Evolutionary conservation across 2,329 filamentous ascomycete species (phyloP).

Genomic region (Exutisphaerella laricina): DNA sequence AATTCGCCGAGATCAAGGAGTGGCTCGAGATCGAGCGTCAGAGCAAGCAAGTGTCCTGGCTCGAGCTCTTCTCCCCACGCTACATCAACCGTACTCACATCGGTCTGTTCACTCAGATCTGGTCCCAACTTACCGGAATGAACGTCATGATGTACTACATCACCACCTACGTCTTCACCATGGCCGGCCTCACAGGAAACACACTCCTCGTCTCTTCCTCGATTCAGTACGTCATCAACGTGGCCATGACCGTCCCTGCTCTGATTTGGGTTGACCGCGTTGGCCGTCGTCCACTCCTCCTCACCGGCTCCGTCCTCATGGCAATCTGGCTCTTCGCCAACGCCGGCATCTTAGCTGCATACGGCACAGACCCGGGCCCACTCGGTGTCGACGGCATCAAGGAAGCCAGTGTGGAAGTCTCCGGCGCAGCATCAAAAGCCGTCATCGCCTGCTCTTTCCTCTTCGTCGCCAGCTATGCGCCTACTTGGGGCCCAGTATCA

Average conservation of each 20-base stretch:
- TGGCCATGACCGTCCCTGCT: conserved; percentile 69
- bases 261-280: conserved; percentile 68
- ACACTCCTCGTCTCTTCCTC: conserved; percentile 59
- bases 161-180: conserved; percentile 60
- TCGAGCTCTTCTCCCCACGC: conserved; percentile 63
- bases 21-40: conserved; percentile 63
- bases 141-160: conserved; percentile 55
- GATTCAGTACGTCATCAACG: conserved; percentile 72
- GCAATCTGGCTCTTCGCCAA: conserved; percentile 56
- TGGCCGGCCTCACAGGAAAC: conserved; percentile 56
- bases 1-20: conserved; percentile 67
- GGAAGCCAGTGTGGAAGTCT: conserved; percentile 39
- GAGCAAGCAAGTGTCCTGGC: conserved; percentile 63
- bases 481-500: conserved; percentile 56
- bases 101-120: conserved; percentile 66
- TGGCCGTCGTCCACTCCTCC: conserved; percentile 63
- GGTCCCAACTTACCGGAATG: conserved; percentile 69
- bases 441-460: conserved; percentile 67
- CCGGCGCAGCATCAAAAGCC: conserved; percentile 37
- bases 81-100: conserved; percentile 68
- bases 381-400: conserved; percentile 37
- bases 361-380: conserved; percentile 43
- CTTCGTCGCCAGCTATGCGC: conserved; percentile 64
- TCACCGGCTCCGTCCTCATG: conserved; percentile 62
- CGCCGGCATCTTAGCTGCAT: conserved; percentile 56